phyloP scores from a whole-genome alignment of 2,329 filamentous ascomycete genomes.

The Helminthosporium solani region DNA sequence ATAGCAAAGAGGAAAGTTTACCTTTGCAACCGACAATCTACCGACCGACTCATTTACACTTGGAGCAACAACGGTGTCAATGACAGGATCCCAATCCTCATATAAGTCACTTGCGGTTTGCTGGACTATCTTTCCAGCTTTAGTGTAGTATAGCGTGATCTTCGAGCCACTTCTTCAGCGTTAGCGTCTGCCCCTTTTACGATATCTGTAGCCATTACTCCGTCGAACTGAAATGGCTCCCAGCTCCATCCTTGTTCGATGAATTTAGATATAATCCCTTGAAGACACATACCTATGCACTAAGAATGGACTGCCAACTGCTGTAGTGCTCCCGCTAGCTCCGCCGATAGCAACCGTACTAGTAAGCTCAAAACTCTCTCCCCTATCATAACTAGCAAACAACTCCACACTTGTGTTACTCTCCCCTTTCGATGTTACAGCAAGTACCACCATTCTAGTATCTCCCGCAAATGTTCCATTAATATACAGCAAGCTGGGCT shows the following conservation, averaged over 20 bases:
- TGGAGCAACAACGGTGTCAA: not conserved
- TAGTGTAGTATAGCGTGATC: not conserved
- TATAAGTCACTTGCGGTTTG: not conserved
- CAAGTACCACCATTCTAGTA: constrained; percentile 16
- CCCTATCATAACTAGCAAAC: constrained; percentile 16
- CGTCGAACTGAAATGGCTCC: not conserved
- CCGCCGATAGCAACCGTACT: constrained; percentile 17
- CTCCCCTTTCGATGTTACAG: constrained; percentile 18
- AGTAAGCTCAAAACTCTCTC: constrained; percentile 17
- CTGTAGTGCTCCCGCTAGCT: constrained; percentile 11
- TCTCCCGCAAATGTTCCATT: constrained; percentile 16
- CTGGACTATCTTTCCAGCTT: not conserved
- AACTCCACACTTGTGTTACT: constrained; percentile 23
- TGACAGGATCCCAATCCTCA: not conserved
- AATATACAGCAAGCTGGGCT: constrained; percentile 19
- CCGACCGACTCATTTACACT: not conserved
- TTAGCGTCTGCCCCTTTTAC: constrained; percentile 1
- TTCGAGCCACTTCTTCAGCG: not conserved
- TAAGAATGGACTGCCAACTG: constrained; percentile 19
- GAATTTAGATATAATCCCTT: no score
- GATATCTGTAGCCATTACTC: not conserved
- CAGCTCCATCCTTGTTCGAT: no score
- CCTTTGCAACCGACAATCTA: not conserved
- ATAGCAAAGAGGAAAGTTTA: not conserved
- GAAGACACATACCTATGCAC: constrained; percentile 18